Base-by-base conservation (phyloP, 768 basidiomycete genomes). In the Holtermannia corniformis region DNA sequence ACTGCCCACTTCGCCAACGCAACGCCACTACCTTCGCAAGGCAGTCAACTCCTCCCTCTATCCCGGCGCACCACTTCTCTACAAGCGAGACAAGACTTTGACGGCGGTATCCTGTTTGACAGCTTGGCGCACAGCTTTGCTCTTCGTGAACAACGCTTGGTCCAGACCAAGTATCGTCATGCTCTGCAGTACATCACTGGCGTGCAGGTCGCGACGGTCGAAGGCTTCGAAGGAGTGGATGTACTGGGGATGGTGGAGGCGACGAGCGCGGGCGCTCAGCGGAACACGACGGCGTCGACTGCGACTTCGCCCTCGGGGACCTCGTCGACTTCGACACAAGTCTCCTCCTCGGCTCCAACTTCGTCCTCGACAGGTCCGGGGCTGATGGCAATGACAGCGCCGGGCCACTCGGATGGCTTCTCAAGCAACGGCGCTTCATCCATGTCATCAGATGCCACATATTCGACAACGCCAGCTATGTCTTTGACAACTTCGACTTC, bases 111-210 rank as follows among this genome's bases (percentile, higher is more conserved):
- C n/a, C n/a, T n/a, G n/a, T n/a, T n/a, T n/a, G 45, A 25, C 21
- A 5, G 14, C 16, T 5, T 14, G 10, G 10, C 45, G 5, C 14
- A 14, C 16, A 20, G 5, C 10, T 47, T 11, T 16, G 44, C 21
- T 22, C 26, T 37, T 3, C 27, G 41, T 11, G 58, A 62, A 40
- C 16, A 58, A 2, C 5, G 44, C n/a, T 40, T 41, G 20, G 62
- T 67, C 40, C 26, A 51, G 25, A 55, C 54, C 25, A 67, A 67
- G 42, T 67, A 67, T 27, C 32, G 45, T 1, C 61, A 59, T 28
- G 64, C 64, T 12, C 46, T 55, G 42, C 45, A 58, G 47, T 60
- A 58, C 41, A 47, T 66, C 12, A 37, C 44, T 11, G 56, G 54
- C 21, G 64, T 63, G 4, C 55, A 57, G 26, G 44, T 61, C 16